These are phyloP conservation scores for Solanum chacoense DNA, from an alignment of 305 asterid genomes.

Conservation along the genomic window DNA sequence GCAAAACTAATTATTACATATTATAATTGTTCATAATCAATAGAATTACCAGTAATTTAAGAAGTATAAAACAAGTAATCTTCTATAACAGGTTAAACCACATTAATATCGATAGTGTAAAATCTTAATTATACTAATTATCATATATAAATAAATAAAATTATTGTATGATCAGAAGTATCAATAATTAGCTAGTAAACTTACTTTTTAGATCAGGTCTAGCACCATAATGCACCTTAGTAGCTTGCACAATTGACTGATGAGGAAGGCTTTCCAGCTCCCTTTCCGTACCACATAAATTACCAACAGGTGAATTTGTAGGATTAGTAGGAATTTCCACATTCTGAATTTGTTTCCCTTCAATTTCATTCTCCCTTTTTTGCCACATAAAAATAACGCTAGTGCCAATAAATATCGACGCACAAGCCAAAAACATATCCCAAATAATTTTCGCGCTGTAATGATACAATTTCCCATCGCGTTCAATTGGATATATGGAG, in stretches of 20 bases:
- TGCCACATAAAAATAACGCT: constrained; percentile 31
- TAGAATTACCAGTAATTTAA: too few relatives aligned
- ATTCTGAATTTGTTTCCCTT: constrained; percentile 21
- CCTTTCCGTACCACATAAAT: constrained; percentile 9
- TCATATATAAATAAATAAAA: too few relatives aligned
- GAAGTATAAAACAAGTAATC: too few relatives aligned
- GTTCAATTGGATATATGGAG: constrained; percentile 32
- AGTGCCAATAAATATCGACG: constrained; percentile 23
- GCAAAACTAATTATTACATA: too few relatives aligned
- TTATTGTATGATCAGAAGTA: neutral
- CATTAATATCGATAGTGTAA: too few relatives aligned
- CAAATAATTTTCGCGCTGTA: constrained; percentile 19
- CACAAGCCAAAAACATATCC: constrained; percentile 21
- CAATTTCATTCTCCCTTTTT: constrained; percentile 7
- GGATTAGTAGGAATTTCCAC: constrained; percentile 13
- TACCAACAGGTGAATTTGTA: constrained; percentile 11
- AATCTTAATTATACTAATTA: too few relatives aligned
- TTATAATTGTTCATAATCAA: too few relatives aligned
- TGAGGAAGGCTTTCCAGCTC: constrained; percentile 36
- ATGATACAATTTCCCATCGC: constrained; percentile 16
- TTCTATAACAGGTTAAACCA: too few relatives aligned
- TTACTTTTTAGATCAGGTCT: constrained; percentile 47
- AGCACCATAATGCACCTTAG: constrained; percentile 29
- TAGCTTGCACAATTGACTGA: constrained; percentile 16
- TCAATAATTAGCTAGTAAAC: neutral